Evolutionary conservation across 768 basidiomycete species (phyloP).

Genomic region (Inosperma sp.): DNA sequence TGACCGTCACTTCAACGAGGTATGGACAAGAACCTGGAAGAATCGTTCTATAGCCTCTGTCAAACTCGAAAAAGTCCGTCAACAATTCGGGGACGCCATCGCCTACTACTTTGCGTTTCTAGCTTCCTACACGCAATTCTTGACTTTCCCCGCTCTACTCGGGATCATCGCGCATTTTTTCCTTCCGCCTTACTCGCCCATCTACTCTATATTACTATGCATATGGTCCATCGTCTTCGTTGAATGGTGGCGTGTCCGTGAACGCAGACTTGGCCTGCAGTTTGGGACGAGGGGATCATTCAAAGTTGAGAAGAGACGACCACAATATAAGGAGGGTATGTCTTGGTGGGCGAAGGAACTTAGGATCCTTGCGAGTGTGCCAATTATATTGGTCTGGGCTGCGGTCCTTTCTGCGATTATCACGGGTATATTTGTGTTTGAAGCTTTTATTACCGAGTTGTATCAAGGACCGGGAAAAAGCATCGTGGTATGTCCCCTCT

Average conservation of each 20-base stretch:
- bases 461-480: slow-evolving; percentile 85
- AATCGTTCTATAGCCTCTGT: slow-evolving; percentile 56
- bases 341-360: slow-evolving; percentile 74
- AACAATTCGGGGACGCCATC: slow-evolving; percentile 77
- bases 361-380: slow-evolving; percentile 62
- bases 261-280: slow-evolving; percentile 75
- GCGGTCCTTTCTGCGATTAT: slow-evolving; percentile 63
- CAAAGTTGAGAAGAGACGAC: slow-evolving; percentile 69
- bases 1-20: slow-evolving; percentile 73
- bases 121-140: slow-evolving; percentile 73
- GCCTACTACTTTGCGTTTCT: slow-evolving; percentile 91
- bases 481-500: slow-evolving; percentile 57
- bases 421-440: slow-evolving; percentile 79
- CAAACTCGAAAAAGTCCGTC: slow-evolving; percentile 64
- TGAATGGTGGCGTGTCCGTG: slow-evolving; percentile 88
- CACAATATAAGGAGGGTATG: slow-evolving; percentile 50
- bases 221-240: slow-evolving; percentile 85
- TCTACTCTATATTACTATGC: slow-evolving; percentile 72
- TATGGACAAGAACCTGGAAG: slow-evolving; percentile 77
- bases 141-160: slow-evolving; percentile 69
- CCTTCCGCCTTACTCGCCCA: slow-evolving; percentile 65
- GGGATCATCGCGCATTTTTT: slow-evolving; percentile 70
- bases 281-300: slow-evolving; percentile 79
- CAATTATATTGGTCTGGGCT: slow-evolving; percentile 71
- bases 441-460: slow-evolving; percentile 84